Evolutionary conservation across 192 early-diverging fungal genomes (phyloP).

Genomic region (Coemansia sp.): DNA sequence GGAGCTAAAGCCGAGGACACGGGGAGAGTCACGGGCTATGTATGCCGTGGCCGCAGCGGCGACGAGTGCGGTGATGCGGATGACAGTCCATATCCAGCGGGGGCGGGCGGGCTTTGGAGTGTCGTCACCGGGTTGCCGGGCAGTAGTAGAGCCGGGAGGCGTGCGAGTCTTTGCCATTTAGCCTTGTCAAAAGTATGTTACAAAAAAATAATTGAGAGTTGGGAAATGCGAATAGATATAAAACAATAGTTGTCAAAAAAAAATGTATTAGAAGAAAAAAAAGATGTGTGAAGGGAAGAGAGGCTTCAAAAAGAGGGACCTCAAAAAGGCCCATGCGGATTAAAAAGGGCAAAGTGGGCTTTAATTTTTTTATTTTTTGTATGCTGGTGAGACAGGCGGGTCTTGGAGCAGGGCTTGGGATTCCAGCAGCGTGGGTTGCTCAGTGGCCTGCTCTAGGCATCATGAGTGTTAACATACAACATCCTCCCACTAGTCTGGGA

Average conservation of each 20-base stretch:
- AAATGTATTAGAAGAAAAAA: background rate
- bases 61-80: conserved; percentile 33
- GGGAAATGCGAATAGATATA: background rate
- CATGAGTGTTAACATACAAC: no score
- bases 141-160: conserved; percentile 5
- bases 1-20: conserved; percentile 37
- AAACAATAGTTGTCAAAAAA: background rate
- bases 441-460: background rate
- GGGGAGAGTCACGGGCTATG: conserved; percentile 47
- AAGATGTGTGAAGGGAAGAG: background rate
- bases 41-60: conserved; percentile 47
- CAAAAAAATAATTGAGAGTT: background rate
- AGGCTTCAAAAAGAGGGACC: background rate
- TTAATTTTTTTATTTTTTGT: background rate
- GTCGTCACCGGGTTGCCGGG: background rate
- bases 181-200: background rate
- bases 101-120: background rate
- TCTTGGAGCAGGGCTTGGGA: background rate
- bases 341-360: background rate
- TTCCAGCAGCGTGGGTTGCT: conserved; percentile 1
- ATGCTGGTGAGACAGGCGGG: conserved; percentile 5
- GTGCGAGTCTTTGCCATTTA: conserved; percentile 45
- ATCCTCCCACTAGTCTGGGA: background rate
- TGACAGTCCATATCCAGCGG: conserved; percentile 38
- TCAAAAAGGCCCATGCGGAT: conserved; percentile 8